phyloP scores from a whole-genome alignment of 805 yeast genomes.

The Ogataea wickerhamii region DNA sequence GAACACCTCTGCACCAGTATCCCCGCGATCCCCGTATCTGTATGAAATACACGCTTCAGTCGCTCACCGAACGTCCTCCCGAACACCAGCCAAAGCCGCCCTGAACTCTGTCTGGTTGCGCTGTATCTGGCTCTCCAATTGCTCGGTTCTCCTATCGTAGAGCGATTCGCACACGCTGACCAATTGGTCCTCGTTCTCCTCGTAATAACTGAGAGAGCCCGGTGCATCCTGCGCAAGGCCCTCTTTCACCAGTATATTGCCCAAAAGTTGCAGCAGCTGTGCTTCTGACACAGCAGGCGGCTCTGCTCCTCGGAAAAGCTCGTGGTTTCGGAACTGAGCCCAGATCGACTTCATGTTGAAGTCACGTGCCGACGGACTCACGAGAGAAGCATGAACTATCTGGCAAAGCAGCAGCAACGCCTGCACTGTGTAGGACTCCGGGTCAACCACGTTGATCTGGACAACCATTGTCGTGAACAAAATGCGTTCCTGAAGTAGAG shows the following conservation, averaged over 20 bases:
- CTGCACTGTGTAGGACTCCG: conserved; percentile 27
- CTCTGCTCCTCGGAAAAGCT: conserved; percentile 19
- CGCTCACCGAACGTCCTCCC: too few species aligned
- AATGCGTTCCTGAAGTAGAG: too few species aligned
- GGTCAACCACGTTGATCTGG: conserved; percentile 8
- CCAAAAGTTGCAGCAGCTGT: conserved; percentile 18
- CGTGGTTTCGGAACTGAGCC: conserved; percentile 21
- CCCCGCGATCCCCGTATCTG: too few species aligned
- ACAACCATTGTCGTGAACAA: too few species aligned
- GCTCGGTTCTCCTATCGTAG: conserved; percentile 20
- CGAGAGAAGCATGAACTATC: conserved; percentile 21
- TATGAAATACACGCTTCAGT: too few species aligned
- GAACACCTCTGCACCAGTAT: too few species aligned
- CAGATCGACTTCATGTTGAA: conserved; percentile 14
- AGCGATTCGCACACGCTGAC: conserved; percentile 22
- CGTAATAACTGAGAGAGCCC: conserved; percentile 9
- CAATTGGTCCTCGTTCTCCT: conserved; percentile 17
- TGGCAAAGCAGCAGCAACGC: conserved; percentile 31
- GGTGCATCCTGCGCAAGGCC: conserved; percentile 9
- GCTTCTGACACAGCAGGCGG: conserved; percentile 12
- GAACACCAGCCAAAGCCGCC: not conserved
- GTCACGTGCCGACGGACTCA: conserved; percentile 12
- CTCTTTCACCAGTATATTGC: conserved; percentile 17
- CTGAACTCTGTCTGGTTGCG: conserved; percentile 15
- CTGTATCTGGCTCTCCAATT: conserved; percentile 18